phyloP scores from a whole-genome alignment of 164 flowering plant genomes.

The Liquidambar formosana region DNA sequence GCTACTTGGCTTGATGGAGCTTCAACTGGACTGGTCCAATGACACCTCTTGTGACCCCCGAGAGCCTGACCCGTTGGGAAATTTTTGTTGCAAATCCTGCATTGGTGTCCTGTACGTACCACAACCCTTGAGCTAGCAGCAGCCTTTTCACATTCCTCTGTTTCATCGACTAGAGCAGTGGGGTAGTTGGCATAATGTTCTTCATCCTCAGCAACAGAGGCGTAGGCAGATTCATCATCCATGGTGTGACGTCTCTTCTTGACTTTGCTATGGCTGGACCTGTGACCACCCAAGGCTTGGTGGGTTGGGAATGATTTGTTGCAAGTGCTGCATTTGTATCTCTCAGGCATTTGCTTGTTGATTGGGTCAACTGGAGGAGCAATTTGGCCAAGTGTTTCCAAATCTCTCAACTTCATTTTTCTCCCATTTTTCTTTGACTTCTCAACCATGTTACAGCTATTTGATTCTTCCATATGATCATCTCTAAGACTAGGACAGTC shows the following conservation, averaged over 20 bases:
- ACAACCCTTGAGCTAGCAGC: background rate
- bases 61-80: slow-evolving; percentile 46
- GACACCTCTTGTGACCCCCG: slow-evolving; percentile 45
- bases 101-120: slow-evolving; percentile 13
- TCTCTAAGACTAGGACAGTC: no score
- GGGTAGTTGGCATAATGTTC: background rate
- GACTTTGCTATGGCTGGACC: slow-evolving; percentile 52
- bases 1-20: no score
- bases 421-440: slow-evolving; percentile 24
- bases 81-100: slow-evolving; percentile 33
- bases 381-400: slow-evolving; percentile 21
- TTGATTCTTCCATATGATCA: background rate
- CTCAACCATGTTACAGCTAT: background rate
- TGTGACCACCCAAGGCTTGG: slow-evolving; percentile 82
- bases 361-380: background rate
- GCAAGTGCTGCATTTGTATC: slow-evolving; percentile 43
- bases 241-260: slow-evolving; percentile 7
- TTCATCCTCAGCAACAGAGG: background rate
- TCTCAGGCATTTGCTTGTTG: background rate
- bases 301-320: slow-evolving; percentile 43
- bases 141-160: background rate
- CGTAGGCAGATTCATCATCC: background rate
- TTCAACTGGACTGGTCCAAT: slow-evolving; percentile 18
- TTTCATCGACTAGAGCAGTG: background rate
- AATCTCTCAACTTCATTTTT: slow-evolving; percentile 26